phyloP scores from a whole-genome alignment of 495 filamentous ascomycete species.

The Podospora pseudoanserina region DNA sequence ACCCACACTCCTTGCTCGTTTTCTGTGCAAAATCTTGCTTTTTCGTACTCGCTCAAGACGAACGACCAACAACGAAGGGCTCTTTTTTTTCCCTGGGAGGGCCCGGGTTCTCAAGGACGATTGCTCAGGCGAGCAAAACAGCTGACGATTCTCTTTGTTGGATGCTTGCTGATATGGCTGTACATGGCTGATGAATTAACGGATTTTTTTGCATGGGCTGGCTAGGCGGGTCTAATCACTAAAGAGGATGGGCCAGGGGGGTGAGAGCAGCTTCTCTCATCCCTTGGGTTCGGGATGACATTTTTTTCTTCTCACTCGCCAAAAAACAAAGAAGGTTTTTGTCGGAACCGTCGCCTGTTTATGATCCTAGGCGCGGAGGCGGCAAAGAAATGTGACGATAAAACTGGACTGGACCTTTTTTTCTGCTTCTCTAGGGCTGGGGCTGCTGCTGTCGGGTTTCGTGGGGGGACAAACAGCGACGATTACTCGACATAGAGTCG shows the following conservation, averaged over 20 bases:
- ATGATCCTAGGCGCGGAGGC: slow-evolving; percentile 22
- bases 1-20: slow-evolving; percentile 11
- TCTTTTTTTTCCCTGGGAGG: background rate
- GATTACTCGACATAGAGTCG: background rate
- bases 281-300: slow-evolving; percentile 22
- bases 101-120: slow-evolving; percentile 16
- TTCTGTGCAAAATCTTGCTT: slow-evolving; percentile 17
- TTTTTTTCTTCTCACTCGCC: background rate
- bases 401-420: background rate
- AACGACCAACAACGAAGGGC: slow-evolving; percentile 5
- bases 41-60: slow-evolving; percentile 37
- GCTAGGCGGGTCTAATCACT: slow-evolving; percentile 19
- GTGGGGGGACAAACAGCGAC: background rate
- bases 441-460: background rate
- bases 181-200: slow-evolving; percentile 38
- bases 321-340: slow-evolving; percentile 6
- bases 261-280: background rate
- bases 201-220: slow-evolving; percentile 15
- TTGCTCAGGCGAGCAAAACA: slow-evolving; percentile 25
- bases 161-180: slow-evolving; percentile 34
- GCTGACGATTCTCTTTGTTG: slow-evolving; percentile 20
- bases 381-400: slow-evolving; percentile 5
- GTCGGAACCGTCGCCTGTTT: slow-evolving; percentile 15
- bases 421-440: background rate
- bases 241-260: slow-evolving; percentile 3